Evolutionary conservation across 2,329 filamentous ascomycete genomes (phyloP), one percentile per base, ranked within the genome.

Genomic region (Aciculosporium take): DNA sequence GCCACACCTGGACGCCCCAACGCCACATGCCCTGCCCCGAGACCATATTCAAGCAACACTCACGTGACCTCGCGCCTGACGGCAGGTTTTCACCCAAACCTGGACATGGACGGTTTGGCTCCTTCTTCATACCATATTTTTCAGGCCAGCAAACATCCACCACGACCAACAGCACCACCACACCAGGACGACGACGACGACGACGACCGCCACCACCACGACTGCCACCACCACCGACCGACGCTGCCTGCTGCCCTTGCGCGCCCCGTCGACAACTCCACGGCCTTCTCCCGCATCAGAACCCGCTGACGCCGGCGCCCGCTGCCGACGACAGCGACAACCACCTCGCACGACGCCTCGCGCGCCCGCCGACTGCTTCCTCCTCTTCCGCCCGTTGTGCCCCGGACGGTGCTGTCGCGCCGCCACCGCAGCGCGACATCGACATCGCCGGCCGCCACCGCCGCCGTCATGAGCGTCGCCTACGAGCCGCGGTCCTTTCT

Each of bases 401-500:
- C 37, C 29, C 35, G 30, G 31, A 38, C 37, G 39, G 39, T 40
- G 20, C 40, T 41, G 41, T 44, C 46, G 43, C 40, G 36, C 29
- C 42, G 23, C 25, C 40, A 25, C 23, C n/a, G n/a, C n/a, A n/a
- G n/a, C n/a, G n/a, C n/a, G n/a, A 36, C 37, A 39, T 37, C 39
- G 37, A 44, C 40, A 35, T 47, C 47, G 41, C 44, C 45, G 37
- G 37, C 48, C 41, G 42, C 50, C 49, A 46, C 23, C 46, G 42
- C 42, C 40, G 48, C 42, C 54, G 62, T 51, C 37, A 72, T 72
- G 68, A 68, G 63, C 48, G 67, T 74, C 50, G 68, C 67, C 31
- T 74, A 68, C 51, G 69, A 74, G 48, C 57, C 65, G 20, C 59
- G 69, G 44, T 63, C 57, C 48, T 69, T 72, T 45, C 61, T 71